These are phyloP conservation scores for Extremus antarcticus DNA, from an alignment of 495 filamentous ascomycete species.

Conservation along the genomic window DNA sequence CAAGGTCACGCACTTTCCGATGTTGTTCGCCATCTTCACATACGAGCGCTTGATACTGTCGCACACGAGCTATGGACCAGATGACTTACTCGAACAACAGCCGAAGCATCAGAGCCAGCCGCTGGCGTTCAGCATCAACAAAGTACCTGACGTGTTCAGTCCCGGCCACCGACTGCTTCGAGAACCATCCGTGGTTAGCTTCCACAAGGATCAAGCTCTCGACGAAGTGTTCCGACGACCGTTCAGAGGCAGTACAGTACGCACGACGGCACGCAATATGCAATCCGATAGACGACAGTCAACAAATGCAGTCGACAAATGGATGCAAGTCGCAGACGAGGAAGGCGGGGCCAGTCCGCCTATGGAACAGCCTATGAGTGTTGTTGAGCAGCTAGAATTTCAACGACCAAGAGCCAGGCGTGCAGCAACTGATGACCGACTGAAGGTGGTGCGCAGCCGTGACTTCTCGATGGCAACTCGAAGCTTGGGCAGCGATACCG, in stretches of 20 bases:
- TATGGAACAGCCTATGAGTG: slow-evolving; percentile 46
- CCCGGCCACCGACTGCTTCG: slow-evolving; percentile 49
- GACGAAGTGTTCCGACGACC: slow-evolving; percentile 78
- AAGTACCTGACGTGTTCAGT: slow-evolving; percentile 50
- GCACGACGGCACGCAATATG: slow-evolving; percentile 35
- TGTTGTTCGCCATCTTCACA: slow-evolving; percentile 70
- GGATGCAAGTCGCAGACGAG: slow-evolving; percentile 67
- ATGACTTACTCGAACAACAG: slow-evolving; percentile 49
- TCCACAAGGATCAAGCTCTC: slow-evolving; percentile 79
- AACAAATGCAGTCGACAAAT: slow-evolving; percentile 64
- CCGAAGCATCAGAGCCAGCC: slow-evolving; percentile 28
- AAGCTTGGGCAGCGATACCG: slow-evolving; percentile 49
- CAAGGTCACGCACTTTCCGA: slow-evolving; percentile 78
- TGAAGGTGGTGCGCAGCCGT: slow-evolving; percentile 23
- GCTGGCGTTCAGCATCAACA: slow-evolving; percentile 28
- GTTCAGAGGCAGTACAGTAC: slow-evolving; percentile 36
- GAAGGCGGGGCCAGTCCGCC: slow-evolving; percentile 55
- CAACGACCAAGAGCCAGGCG: slow-evolving; percentile 18
- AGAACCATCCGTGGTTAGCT: slow-evolving; percentile 72
- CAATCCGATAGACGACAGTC: slow-evolving; percentile 49
- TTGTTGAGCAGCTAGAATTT: slow-evolving; percentile 48
- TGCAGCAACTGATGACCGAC: slow-evolving; percentile 12
- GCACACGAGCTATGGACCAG: slow-evolving; percentile 58
- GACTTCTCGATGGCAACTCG: slow-evolving; percentile 42
- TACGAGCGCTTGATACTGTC: slow-evolving; percentile 75